phyloP scores from a whole-genome alignment of 345 rosid genomes.

The Aegle marmelos region DNA sequence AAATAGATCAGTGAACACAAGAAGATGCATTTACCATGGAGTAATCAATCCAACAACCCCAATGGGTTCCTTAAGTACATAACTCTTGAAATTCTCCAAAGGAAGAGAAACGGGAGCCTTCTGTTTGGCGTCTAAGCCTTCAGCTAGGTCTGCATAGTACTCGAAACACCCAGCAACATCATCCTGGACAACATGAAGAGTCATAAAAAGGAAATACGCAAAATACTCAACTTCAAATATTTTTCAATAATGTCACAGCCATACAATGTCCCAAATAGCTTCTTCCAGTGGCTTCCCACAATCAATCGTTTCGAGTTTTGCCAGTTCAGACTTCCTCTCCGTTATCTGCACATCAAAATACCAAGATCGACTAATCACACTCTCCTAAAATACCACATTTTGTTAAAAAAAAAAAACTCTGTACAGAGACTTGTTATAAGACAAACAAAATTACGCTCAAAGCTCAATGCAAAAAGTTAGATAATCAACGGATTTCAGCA shows the following conservation, averaged over 20 bases:
- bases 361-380: background rate
- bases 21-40: conserved; percentile 64
- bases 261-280: conserved; percentile 91
- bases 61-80: conserved; percentile 82
- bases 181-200: conserved; percentile 58
- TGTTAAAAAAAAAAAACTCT: background rate
- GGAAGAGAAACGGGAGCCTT: conserved; percentile 87
- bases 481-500: background rate
- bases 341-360: conserved; percentile 50
- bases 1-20: background rate
- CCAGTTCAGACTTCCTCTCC: conserved; percentile 71
- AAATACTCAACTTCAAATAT: background rate
- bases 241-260: conserved; percentile 9
- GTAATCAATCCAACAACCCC: conserved; percentile 96
- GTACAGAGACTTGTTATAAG: background rate
- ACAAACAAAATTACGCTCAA: background rate
- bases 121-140: conserved; percentile 87
- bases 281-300: conserved; percentile 93
- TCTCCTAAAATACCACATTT: background rate
- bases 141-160: conserved; percentile 94
- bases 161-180: conserved; percentile 98
- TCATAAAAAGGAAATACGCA: conserved; percentile 13
- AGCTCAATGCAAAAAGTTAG: background rate
- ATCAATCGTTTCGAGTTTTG: conserved; percentile 86
- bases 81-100: conserved; percentile 68